Conservation (phyloP, 768 basidiomycete genomes). For the Boletus huronensis region DNA sequence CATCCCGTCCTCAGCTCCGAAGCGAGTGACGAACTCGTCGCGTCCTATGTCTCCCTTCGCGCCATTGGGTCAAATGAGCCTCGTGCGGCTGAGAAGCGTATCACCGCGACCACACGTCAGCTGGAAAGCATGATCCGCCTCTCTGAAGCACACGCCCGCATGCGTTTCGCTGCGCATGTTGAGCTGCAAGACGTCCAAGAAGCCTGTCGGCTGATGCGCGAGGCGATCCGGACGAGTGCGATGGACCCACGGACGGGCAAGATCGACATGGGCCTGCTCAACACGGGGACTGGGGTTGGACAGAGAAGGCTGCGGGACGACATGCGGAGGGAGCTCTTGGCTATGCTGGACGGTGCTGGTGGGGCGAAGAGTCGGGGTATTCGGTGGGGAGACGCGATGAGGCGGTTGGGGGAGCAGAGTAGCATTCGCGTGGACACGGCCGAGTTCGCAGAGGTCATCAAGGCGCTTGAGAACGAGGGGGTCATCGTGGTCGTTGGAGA, state of each 20-base stretch:
- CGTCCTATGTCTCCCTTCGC: constrained; percentile 90
- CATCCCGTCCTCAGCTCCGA: constrained; percentile 84
- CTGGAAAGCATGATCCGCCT: constrained; percentile 96
- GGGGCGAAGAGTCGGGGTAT: constrained; percentile 55
- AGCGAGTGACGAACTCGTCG: constrained; percentile 80
- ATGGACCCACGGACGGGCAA: constrained; percentile 97
- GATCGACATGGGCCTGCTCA: constrained; percentile 94
- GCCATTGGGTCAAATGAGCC: constrained; percentile 84
- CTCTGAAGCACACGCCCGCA: constrained; percentile 93
- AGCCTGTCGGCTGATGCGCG: constrained; percentile 91
- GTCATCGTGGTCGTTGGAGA: constrained; percentile 83
- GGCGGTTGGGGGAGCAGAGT: constrained; percentile 77
- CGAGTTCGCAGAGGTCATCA: constrained; percentile 82
- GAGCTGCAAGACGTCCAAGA: constrained; percentile 86
- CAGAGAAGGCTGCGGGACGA: constrained; percentile 87
- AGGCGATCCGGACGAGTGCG: constrained; percentile 90
- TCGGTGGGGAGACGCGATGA: constrained; percentile 81
- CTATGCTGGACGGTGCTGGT: constrained; percentile 51
- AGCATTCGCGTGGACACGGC: constrained; percentile 71
- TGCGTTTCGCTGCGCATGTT: constrained; percentile 88
- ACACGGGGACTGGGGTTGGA: constrained; percentile 87
- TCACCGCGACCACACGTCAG: constrained; percentile 97
- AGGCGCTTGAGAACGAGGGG: constrained; percentile 80
- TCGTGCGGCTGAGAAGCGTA: constrained; percentile 83
- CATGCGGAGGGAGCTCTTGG: constrained; percentile 78